These are phyloP conservation scores for Gyrodon lividus DNA, from an alignment of 768 basidiomycete genomes.

Conservation along the genomic window DNA sequence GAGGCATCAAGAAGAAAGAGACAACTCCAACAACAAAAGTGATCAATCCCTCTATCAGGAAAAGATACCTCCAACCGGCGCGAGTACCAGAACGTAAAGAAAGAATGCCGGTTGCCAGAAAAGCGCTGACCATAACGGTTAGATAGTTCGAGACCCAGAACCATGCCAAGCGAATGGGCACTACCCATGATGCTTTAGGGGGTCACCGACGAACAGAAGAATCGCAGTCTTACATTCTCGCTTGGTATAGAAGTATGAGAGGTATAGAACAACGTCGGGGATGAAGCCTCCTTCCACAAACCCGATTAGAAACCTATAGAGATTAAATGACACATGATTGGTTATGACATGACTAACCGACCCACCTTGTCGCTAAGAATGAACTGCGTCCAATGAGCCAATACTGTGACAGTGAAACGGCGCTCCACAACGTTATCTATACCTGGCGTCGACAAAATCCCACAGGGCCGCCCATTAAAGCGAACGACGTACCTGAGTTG, in stretches of 20 bases:
- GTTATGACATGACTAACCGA: neutral
- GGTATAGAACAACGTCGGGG: conserved; percentile 62
- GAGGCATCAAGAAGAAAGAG: conserved; percentile 59
- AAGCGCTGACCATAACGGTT: conserved; percentile 54
- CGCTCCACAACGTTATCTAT: conserved; percentile 57
- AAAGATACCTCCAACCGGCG: conserved; percentile 50
- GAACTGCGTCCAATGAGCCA: conserved; percentile 52
- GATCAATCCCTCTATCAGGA: conserved; percentile 38
- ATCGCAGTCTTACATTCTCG: conserved; percentile 39
- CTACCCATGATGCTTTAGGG: neutral
- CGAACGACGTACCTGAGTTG: conserved; percentile 43
- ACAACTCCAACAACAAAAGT: conserved; percentile 53
- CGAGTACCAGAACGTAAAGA: conserved; percentile 25
- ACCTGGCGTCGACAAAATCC: neutral
- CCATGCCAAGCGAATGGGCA: conserved; percentile 50
- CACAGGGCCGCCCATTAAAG: neutral
- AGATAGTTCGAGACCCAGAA: conserved; percentile 67
- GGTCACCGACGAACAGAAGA: neutral
- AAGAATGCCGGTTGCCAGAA: conserved; percentile 65
- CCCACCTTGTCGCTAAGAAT: conserved; percentile 54
- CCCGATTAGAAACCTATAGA: conserved; percentile 47
- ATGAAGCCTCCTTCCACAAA: conserved; percentile 67
- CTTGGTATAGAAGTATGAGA: conserved; percentile 65
- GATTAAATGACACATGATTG: neutral
- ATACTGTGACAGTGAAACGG: conserved; percentile 55